Evolutionary conservation across 2,329 filamentous ascomycete genomes (phyloP).

Genomic region (Pseudogymnoascus sp.): DNA sequence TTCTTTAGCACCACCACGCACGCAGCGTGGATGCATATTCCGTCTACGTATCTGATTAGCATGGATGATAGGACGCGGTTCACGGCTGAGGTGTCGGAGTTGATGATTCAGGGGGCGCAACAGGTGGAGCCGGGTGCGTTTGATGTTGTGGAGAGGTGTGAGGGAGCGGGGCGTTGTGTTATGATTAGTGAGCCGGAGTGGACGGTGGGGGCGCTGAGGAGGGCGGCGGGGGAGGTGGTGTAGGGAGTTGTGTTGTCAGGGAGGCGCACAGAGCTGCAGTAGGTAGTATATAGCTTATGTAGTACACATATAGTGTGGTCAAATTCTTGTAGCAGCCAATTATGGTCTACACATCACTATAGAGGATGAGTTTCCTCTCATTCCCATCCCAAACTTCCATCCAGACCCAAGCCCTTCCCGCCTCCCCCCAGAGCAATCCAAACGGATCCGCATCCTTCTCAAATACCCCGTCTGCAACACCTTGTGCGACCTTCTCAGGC

Average conservation of each 20-base stretch:
- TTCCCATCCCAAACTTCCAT: slow-evolving; percentile 24
- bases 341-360: background rate
- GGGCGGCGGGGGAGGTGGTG: background rate
- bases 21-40: slow-evolving; percentile 9
- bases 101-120: slow-evolving; percentile 18
- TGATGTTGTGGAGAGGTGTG: slow-evolving; percentile 19
- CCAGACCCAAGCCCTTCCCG: slow-evolving; percentile 40
- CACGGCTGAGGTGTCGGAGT: slow-evolving; percentile 9
- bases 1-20: slow-evolving; percentile 7
- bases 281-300: background rate
- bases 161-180: slow-evolving; percentile 17
- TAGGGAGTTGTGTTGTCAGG: no score
- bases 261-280: no score
- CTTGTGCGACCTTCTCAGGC: slow-evolving; percentile 44
- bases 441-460: slow-evolving; percentile 42
- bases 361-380: background rate
- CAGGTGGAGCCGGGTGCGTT: slow-evolving; percentile 17
- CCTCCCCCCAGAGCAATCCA: slow-evolving; percentile 40
- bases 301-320: background rate
- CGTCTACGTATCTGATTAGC: slow-evolving; percentile 7
- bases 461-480: slow-evolving; percentile 42
- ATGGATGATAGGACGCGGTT: background rate
- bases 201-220: slow-evolving; percentile 11
- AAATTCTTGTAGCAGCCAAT: background rate
- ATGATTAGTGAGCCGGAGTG: slow-evolving; percentile 16